Conservation (phyloP, 148 eudicot genomes). For the Rheum nobile region DNA sequence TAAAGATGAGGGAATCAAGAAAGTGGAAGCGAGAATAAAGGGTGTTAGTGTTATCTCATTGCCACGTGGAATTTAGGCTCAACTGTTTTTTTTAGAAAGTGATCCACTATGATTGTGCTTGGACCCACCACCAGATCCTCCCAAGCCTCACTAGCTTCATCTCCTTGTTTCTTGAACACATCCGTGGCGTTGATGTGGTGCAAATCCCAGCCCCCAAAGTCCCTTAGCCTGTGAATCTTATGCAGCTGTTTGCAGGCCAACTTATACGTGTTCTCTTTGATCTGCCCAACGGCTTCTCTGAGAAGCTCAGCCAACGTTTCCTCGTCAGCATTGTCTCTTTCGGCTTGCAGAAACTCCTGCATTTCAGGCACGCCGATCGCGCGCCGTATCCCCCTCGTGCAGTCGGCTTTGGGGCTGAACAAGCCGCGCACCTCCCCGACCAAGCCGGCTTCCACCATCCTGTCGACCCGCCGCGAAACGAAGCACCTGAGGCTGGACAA, state of each 20-base stretch:
- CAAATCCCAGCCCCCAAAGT: conserved; percentile 45
- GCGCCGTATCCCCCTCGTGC: conserved; percentile 50
- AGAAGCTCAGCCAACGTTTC: conserved; percentile 26
- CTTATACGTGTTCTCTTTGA: conserved; percentile 52
- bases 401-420: conserved; percentile 39
- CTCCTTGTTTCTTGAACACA: conserved; percentile 33
- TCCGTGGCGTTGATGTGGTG: conserved; percentile 68
- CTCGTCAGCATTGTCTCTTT: conserved; percentile 19
- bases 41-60: not conserved
- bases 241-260: conserved; percentile 50
- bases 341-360: conserved; percentile 39
- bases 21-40: not conserved
- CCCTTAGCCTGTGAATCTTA: conserved; percentile 49
- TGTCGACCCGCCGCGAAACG: conserved; percentile 63
- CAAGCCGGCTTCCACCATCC: conserved; percentile 50
- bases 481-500: conserved; percentile 37
- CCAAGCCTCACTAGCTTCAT: conserved; percentile 24
- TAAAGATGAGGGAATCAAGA: not conserved
- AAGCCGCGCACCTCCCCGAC: conserved; percentile 51
- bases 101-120: conserved; percentile 10
- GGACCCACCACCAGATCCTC: conserved; percentile 19
- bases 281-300: conserved; percentile 38
- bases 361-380: conserved; percentile 88
- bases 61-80: conserved; percentile 9
- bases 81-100: conserved; percentile 7